Evolutionary conservation across 331 rosid species (phyloP).

Genomic region (Malus hybrid): DNA sequence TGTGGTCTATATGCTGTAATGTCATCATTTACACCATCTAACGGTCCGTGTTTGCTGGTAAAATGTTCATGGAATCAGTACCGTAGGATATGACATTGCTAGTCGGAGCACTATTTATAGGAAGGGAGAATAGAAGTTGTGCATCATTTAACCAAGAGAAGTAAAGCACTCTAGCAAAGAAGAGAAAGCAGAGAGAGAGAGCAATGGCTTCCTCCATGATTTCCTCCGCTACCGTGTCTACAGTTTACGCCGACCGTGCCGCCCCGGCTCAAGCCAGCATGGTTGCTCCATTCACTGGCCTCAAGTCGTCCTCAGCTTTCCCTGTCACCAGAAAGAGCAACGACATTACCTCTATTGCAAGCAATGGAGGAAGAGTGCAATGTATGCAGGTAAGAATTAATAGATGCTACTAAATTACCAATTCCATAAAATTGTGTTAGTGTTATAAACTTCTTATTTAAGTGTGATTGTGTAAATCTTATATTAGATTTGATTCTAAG

Average conservation of each 20-base stretch:
- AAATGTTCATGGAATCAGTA: neutral
- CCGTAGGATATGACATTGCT: constrained; percentile 20
- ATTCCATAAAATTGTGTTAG: neutral
- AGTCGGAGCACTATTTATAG: constrained; percentile 30
- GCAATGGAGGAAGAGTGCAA: constrained; percentile 68
- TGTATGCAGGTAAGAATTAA: constrained; percentile 51
- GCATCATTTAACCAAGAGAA: neutral
- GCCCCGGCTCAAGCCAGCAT: constrained; percentile 44
- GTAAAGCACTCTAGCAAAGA: neutral
- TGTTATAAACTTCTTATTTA: too few species aligned
- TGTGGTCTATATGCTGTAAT: constrained; percentile 35
- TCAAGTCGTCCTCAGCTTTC: constrained; percentile 48
- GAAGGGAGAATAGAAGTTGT: constrained; percentile 3
- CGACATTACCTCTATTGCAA: constrained; percentile 63
- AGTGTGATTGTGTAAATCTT: too few species aligned
- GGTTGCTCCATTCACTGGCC: constrained; percentile 73
- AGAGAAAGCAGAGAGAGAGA: neutral
- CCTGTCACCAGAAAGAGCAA: constrained; percentile 48
- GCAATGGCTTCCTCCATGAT: constrained; percentile 56
- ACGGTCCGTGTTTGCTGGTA: constrained; percentile 7
- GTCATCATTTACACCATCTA: constrained; percentile 21
- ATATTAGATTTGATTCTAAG: too few species aligned
- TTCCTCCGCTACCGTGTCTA: constrained; percentile 48
- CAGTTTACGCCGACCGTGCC: constrained; percentile 31
- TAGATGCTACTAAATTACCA: neutral